Conservation (phyloP, 352 stramenopile genomes). For the Phytophthora pisi region DNA sequence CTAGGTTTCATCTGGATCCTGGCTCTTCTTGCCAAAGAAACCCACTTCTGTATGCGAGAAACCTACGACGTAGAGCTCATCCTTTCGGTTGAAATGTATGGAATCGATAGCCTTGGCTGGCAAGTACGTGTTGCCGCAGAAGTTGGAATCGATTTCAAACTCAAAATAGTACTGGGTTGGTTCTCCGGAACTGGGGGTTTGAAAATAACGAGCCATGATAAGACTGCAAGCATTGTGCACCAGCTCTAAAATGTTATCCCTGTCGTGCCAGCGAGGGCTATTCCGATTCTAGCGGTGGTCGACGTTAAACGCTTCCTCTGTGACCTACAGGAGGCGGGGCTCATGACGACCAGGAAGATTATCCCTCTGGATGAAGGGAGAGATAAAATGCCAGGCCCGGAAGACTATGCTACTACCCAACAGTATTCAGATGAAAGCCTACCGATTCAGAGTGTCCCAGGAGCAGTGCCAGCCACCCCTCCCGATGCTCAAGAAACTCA, state of each 20-base stretch:
- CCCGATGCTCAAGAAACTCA: constrained; percentile 7
- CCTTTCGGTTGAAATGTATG: neutral
- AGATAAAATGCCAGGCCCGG: neutral
- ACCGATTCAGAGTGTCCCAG: constrained; percentile 10
- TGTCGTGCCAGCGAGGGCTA: constrained; percentile 13
- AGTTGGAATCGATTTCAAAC: neutral
- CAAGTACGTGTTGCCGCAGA: neutral
- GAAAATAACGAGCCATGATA: constrained; percentile 21
- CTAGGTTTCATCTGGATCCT: too few relatives aligned
- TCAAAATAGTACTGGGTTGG: constrained; percentile 12
- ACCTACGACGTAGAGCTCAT: neutral
- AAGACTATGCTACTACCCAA: neutral
- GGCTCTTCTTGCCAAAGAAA: too few relatives aligned
- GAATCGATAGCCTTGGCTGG: neutral
- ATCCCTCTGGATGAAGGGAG: constrained; percentile 19
- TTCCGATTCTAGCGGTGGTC: constrained; percentile 13
- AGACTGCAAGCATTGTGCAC: neutral
- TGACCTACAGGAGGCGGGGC: neutral
- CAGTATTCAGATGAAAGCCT: constrained; percentile 1
- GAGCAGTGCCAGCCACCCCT: neutral
- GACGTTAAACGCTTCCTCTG: neutral
- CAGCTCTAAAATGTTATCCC: constrained; percentile 23
- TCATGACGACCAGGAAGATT: constrained; percentile 30
- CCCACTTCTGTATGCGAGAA: too few relatives aligned
- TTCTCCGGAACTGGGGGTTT: constrained; percentile 1